Percentiles rank a stretch among this genome's conserved stretches.
Evolutionary conservation across 2,329 filamentous ascomycete species (phyloP).

Genomic region (Camillea tinctor): DNA sequence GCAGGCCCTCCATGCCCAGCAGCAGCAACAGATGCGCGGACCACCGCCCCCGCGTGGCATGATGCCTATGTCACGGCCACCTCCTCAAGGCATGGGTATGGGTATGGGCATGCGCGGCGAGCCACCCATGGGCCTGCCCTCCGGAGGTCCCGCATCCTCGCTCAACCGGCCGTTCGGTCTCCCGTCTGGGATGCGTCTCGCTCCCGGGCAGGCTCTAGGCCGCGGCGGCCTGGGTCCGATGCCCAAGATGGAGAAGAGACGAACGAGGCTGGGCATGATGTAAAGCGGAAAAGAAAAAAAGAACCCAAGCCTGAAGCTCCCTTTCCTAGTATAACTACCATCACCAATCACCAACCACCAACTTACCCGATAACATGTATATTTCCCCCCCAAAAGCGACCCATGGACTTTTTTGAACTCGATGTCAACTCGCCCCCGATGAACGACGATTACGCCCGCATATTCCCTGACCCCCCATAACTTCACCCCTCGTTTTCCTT

Average conservation of each 20-base stretch:
- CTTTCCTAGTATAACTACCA: neutral
- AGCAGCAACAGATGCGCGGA: conserved; percentile 14
- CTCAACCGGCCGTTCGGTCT: conserved; percentile 35
- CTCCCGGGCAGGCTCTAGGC: conserved; percentile 37
- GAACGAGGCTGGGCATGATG: conserved; percentile 60
- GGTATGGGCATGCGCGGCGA: conserved; percentile 20
- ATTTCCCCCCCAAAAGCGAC: neutral
- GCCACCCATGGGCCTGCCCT: conserved; percentile 26
- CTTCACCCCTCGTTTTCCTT: neutral
- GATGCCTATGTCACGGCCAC: conserved; percentile 17
- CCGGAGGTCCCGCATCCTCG: conserved; percentile 21
- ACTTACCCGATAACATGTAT: neutral
- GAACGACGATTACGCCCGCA: neutral
- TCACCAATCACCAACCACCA: no score
- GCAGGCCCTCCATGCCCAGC: conserved; percentile 37
- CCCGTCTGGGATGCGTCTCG: conserved; percentile 33
- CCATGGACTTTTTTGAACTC: neutral
- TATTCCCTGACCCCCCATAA: neutral
- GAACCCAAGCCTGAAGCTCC: neutral
- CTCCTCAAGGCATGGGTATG: conserved; percentile 16
- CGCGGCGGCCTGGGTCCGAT: conserved; percentile 33
- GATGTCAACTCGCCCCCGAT: neutral
- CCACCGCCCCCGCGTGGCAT: conserved; percentile 5
- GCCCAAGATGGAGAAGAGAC: conserved; percentile 60
- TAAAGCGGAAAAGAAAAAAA: conserved; percentile 9